These are phyloP conservation scores for Starmerella potacharoeniae DNA, from an alignment of 805 yeast species.

Conservation along the genomic window DNA sequence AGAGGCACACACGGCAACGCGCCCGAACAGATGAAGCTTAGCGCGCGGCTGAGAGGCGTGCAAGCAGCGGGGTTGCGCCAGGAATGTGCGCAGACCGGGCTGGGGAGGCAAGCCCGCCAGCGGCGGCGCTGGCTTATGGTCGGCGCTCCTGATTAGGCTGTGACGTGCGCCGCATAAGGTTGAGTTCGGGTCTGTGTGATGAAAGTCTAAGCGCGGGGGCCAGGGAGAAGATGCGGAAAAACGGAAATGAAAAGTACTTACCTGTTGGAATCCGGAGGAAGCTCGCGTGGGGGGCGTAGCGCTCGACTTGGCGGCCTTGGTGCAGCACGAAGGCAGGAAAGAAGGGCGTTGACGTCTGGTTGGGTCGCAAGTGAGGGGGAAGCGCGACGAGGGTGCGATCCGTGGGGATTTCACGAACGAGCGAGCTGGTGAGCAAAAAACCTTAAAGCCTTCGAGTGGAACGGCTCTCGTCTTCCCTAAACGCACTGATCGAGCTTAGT, in stretches of 20 bases:
- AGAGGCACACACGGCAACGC: not conserved
- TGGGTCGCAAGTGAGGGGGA: no score
- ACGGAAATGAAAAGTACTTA: not conserved
- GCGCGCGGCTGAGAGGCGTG: no score
- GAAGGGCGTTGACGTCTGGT: not conserved
- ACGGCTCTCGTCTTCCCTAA: not conserved
- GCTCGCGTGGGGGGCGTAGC: not conserved
- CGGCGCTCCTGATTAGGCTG: not conserved
- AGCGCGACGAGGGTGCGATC: not conserved
- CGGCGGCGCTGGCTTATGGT: not conserved
- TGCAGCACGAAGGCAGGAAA: not conserved
- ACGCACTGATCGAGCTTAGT: slow-evolving; percentile 5
- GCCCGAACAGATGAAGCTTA: not conserved
- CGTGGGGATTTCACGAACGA: not conserved
- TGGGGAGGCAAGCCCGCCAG: no score
- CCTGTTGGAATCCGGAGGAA: not conserved
- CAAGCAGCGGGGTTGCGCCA: no score
- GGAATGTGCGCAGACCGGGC: no score
- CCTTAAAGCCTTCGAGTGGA: not conserved
- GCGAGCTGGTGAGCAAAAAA: not conserved
- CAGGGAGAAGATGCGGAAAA: not conserved
- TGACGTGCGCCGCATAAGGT: not conserved
- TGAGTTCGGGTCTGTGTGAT: not conserved
- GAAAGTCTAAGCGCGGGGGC: not conserved
- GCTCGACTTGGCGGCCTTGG: not conserved